These are phyloP conservation scores for Byssoonygena ceratinophila DNA, from an alignment of 2,329 filamentous ascomycete species.

Conservation along the genomic window DNA sequence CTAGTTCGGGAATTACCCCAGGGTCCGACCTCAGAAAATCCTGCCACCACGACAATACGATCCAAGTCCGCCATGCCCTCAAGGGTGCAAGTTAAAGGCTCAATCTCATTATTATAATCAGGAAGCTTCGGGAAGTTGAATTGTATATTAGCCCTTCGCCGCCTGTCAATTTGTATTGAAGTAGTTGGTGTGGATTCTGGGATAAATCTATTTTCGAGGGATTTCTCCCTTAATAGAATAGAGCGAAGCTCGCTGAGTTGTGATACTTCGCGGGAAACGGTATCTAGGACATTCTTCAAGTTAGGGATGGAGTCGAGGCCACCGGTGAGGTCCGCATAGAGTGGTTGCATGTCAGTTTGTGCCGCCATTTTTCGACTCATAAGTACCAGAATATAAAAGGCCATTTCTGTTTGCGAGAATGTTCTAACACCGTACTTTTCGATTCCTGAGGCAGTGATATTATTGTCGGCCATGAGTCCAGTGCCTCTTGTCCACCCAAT, in stretches of 20 bases:
- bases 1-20: neutral
- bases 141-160: neutral
- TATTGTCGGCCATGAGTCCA: neutral
- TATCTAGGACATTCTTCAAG: neutral
- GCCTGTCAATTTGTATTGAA: too few species aligned
- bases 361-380: neutral
- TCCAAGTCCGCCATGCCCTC: neutral
- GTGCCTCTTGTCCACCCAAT: neutral
- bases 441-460: neutral
- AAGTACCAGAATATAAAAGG: neutral
- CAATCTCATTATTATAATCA: neutral
- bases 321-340: neutral
- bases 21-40: neutral
- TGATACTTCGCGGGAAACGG: neutral
- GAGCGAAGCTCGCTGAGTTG: neutral
- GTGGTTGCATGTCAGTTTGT: neutral
- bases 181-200: too few species aligned
- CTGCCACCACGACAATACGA: neutral
- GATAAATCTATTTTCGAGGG: too few species aligned
- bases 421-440: neutral
- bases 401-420: neutral
- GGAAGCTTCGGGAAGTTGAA: neutral
- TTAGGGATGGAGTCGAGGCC: neutral
- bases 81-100: neutral
- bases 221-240: too few species aligned